Percentiles rank a stretch among this genome's conserved stretches.
phyloP scores from a whole-genome alignment of 2,329 filamentous ascomycete genomes.

The Rugonectria rugulosa region DNA sequence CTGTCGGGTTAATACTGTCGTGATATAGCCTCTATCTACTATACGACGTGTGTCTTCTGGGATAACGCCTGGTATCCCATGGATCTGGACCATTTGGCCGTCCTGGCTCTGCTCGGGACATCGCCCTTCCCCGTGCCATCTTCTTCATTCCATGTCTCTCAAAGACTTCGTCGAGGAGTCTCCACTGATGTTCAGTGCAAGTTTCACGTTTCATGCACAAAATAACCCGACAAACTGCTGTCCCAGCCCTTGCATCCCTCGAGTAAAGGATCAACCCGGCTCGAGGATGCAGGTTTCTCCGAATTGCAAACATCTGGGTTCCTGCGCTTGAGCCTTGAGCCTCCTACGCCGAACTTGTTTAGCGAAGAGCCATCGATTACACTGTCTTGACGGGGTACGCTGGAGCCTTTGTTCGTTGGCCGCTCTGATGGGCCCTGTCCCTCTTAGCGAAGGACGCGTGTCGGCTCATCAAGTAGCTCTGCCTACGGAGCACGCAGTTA shows the following conservation, averaged over 20 bases:
- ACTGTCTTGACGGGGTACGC: no score
- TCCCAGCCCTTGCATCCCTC: not conserved
- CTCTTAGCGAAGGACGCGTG: not conserved
- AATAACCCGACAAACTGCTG: slow-evolving; percentile 18
- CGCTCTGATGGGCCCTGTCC: no score
- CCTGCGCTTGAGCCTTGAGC: not conserved
- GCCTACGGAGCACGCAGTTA: not conserved
- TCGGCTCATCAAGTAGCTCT: not conserved
- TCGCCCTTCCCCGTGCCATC: slow-evolving; percentile 1
- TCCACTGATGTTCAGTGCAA: slow-evolving; percentile 19
- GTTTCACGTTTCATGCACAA: slow-evolving; percentile 22
- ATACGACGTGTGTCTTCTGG: no score
- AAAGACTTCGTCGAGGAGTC: not conserved
- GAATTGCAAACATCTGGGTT: not conserved
- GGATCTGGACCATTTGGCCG: slow-evolving; percentile 6
- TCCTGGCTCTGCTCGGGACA: not conserved
- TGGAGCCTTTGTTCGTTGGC: no score
- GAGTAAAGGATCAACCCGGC: not conserved
- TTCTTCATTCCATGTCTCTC: not conserved
- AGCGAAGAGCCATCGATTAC: no score
- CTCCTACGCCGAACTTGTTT: not conserved
- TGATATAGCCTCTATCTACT: not conserved
- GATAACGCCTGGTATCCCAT: no score
- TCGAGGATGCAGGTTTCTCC: not conserved
- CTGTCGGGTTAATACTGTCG: not conserved